Conservation (phyloP, 73 alveolate species). For the Stentor roeselii region DNA sequence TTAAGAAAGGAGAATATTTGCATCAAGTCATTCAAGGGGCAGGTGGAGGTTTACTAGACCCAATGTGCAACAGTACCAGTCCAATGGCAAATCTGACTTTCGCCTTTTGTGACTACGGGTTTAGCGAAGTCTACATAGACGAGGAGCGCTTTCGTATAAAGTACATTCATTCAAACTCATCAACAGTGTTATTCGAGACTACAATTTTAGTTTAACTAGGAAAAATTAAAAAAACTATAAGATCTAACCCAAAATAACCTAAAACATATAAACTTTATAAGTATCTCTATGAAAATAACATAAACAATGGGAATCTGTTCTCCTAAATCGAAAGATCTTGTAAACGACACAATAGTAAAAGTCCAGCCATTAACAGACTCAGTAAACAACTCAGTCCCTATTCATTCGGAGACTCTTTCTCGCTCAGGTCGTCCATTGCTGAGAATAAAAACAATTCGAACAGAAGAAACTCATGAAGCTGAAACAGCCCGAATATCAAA, state of each 20-base stretch:
- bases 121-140: not conserved
- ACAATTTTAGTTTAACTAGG: too few relatives aligned
- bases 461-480: not conserved
- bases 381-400: too few relatives aligned
- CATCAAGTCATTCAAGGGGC: constrained; percentile 6
- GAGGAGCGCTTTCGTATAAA: not conserved
- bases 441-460: not conserved
- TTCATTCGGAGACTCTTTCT: too few relatives aligned
- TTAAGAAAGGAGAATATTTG: not conserved
- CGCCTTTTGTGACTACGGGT: not conserved
- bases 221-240: too few relatives aligned
- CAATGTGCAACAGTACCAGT: not conserved
- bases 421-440: not conserved
- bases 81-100: not conserved
- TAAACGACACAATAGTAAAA: too few relatives aligned
- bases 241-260: too few relatives aligned
- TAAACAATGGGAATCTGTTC: too few relatives aligned
- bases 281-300: too few relatives aligned
- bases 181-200: not conserved
- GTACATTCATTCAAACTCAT: not conserved
- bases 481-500: not conserved
- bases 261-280: too few relatives aligned
- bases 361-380: too few relatives aligned
- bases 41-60: not conserved
- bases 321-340: too few relatives aligned